Evolutionary conservation across 2,329 filamentous ascomycete genomes (phyloP).

Genomic region (Fusarium paranaense): DNA sequence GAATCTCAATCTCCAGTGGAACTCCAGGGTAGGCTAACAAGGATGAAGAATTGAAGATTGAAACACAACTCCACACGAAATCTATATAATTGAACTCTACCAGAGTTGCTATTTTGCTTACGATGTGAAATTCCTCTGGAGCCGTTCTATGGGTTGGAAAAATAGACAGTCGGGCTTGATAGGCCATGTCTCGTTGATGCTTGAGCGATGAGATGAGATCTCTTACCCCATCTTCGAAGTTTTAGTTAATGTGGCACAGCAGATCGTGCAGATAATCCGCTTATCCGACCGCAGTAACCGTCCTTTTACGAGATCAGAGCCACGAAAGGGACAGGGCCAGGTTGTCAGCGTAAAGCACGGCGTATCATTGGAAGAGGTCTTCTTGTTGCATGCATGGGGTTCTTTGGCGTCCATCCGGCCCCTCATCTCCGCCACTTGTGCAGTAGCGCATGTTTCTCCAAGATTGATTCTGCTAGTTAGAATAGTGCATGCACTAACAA

Average conservation of each 20-base stretch:
- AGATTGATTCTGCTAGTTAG: neutral
- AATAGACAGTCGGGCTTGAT: neutral
- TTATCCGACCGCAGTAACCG: constrained; percentile 1
- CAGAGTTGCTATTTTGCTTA: too few species aligned
- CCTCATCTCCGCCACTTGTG: constrained; percentile 7
- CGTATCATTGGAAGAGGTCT: constrained; percentile 13
- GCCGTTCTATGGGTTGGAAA: neutral
- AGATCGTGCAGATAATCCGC: neutral
- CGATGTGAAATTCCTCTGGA: neutral
- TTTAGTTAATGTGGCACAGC: neutral
- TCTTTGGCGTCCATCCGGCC: constrained; percentile 7
- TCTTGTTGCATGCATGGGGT: constrained; percentile 21
- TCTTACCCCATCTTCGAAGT: neutral
- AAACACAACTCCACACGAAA: neutral
- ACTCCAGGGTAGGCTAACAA: neutral
- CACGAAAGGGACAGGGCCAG: constrained; percentile 1
- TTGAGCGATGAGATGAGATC: neutral
- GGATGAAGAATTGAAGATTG: neutral
- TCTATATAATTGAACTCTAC: neutral
- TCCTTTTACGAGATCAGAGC: neutral
- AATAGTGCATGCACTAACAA: neutral
- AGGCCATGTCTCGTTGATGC: neutral
- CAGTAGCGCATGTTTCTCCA: neutral
- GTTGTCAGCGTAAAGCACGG: constrained; percentile 5
- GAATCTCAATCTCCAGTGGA: too few species aligned